Evolutionary conservation across 306 rosid genomes (phyloP).

Genomic region (Pachyrhizus erosus): DNA sequence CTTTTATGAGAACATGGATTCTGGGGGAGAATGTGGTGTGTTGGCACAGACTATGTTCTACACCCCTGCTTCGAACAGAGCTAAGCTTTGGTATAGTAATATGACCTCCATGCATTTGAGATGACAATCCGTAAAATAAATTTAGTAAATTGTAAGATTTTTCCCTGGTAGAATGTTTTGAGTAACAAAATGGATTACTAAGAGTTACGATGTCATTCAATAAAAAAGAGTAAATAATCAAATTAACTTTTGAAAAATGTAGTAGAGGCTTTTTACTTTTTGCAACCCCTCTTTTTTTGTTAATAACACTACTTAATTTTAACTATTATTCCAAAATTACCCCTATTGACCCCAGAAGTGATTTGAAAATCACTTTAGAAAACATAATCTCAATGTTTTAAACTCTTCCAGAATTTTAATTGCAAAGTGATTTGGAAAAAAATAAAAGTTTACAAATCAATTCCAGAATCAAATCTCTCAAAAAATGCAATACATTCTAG

Average conservation of each 20-base stretch:
- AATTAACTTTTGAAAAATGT: neutral
- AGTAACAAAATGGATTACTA: neutral
- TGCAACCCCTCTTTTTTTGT: neutral
- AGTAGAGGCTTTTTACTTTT: neutral
- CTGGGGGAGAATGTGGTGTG: slow-evolving; percentile 97
- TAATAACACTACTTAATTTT: neutral
- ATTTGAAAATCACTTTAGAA: neutral
- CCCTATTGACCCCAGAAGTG: neutral
- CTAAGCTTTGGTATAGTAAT: slow-evolving; percentile 73
- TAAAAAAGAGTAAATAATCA: neutral
- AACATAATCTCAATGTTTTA: neutral
- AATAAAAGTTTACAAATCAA: neutral
- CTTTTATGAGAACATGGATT: slow-evolving; percentile 76
- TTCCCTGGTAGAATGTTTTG: neutral
- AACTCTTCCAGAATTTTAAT: neutral
- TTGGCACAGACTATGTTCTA: slow-evolving; percentile 90
- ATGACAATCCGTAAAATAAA: neutral
- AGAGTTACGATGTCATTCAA: neutral
- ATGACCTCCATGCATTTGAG: slow-evolving; percentile 7
- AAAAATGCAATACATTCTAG: too few species aligned
- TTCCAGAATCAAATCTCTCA: neutral
- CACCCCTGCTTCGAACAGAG: slow-evolving; percentile 85
- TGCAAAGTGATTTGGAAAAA: neutral
- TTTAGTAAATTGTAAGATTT: neutral
- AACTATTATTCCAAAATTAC: neutral